These are phyloP conservation scores for Suhomyces taliae DNA, from an alignment of 1,139 yeast species.

Conservation along the genomic window DNA sequence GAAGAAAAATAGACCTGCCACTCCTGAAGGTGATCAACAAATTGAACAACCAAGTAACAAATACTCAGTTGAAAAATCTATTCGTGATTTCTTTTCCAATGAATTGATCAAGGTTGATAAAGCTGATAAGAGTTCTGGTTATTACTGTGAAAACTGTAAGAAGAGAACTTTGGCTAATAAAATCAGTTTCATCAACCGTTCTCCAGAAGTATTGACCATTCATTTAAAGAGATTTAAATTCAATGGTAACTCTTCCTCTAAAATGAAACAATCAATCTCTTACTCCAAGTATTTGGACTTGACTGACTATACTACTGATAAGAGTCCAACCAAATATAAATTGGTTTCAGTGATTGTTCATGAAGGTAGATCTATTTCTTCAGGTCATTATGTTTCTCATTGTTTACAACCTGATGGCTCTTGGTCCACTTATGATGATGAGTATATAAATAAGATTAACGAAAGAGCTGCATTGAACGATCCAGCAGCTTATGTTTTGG, in stretches of 20 bases:
- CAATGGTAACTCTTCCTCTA: conserved; percentile 72
- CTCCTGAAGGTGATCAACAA: conserved; percentile 3
- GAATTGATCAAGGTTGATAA: conserved; percentile 71
- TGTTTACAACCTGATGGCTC: conserved; percentile 88
- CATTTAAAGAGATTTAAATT: conserved; percentile 91
- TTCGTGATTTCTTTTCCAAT: conserved; percentile 77
- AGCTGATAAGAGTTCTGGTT: conserved; percentile 62
- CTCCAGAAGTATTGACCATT: conserved; percentile 85
- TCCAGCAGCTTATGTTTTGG: conserved; percentile 85
- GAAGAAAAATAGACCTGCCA: conserved; percentile 30
- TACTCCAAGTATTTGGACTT: conserved; percentile 79
- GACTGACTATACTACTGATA: conserved; percentile 55
- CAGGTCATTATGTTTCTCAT: conserved; percentile 92
- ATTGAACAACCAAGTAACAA: conserved; percentile 22
- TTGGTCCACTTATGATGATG: conserved; percentile 96
- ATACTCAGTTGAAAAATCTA: conserved; percentile 70
- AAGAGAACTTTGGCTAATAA: conserved; percentile 76
- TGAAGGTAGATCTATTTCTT: conserved; percentile 87
- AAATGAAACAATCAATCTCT: conserved; percentile 81
- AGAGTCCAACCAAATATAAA: conserved; percentile 61
- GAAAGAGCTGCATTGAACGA: conserved; percentile 77
- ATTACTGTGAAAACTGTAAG: conserved; percentile 85
- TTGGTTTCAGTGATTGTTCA: conserved; percentile 87
- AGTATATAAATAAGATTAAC: conserved; percentile 70
- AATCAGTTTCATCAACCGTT: conserved; percentile 67